These are phyloP conservation scores for Hydnum rufescens DNA, from an alignment of 768 basidiomycete species.

Conservation along the genomic window DNA sequence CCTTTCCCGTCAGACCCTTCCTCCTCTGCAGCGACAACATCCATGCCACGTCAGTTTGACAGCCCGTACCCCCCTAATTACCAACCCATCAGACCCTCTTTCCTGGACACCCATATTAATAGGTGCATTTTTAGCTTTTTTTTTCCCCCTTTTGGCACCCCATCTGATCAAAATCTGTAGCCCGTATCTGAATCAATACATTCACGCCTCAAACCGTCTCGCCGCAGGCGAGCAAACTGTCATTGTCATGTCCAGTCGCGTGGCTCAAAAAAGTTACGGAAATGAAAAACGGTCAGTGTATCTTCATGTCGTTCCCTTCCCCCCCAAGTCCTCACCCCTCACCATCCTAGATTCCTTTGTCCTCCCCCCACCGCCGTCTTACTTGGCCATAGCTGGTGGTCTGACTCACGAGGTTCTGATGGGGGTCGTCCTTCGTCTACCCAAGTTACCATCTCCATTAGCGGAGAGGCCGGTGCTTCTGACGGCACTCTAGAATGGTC, in stretches of 20 bases:
- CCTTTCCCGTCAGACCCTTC: neutral
- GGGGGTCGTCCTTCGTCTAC: neutral
- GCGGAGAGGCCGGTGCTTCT: constrained; percentile 71
- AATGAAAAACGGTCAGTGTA: constrained; percentile 65
- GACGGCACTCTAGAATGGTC: constrained; percentile 83
- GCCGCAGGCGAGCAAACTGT: constrained; percentile 85
- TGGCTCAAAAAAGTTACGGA: constrained; percentile 94
- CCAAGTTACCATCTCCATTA: constrained; percentile 73
- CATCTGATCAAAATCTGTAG: constrained; percentile 25
- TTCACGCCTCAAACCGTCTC: constrained; percentile 65
- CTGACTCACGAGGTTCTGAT: constrained; percentile 27
- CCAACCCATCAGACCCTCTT: constrained; percentile 22
- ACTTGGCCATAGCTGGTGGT: constrained; percentile 93
- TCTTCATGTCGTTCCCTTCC: constrained; percentile 1
- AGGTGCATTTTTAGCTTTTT: constrained; percentile 3
- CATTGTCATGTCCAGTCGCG: constrained; percentile 94
- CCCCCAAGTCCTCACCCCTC: constrained; percentile 12
- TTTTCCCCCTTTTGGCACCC: constrained; percentile 1
- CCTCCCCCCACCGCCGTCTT: constrained; percentile 87
- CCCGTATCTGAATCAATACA: constrained; percentile 70
- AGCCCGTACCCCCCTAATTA: constrained; percentile 22
- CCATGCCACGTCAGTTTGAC: constrained; percentile 27
- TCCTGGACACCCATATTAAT: neutral
- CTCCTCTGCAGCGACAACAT: neutral
- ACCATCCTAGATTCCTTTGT: constrained; percentile 51